Base-by-base conservation (phyloP, 1,284 basidiomycete species). In the Sanghuangporus baumii region DNA sequence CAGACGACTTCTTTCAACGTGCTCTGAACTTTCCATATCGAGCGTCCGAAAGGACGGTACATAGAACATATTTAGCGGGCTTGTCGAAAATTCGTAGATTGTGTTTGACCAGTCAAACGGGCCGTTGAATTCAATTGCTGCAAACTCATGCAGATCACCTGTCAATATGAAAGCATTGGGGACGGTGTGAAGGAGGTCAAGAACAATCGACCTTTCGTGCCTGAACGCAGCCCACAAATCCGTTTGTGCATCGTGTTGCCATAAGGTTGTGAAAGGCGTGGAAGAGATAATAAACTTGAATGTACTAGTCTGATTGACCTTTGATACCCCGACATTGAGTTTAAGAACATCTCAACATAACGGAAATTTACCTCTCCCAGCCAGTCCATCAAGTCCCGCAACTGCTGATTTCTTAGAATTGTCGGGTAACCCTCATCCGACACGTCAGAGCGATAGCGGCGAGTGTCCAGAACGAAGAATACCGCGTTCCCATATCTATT, bases 261-360 rank as follows among this genome's bases (percentile, higher is more conserved):
- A 93, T 16, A 93, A 80, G 0, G 83, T 84, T 47, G 88, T 91
- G 74, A 94, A 88, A 0, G 91, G 91, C 3, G 93, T 88, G 8
- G 87, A 89, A 11, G 84, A 82, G 23, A 90, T 82, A 61, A 94
- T 79, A 71, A 94, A 93, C 74, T 93, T 93, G 82, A 91, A 93
- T 0, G 88, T 85, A 3, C 85, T 79, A 0, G 91, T 93, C 60
- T 77, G 72, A 74, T 94, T 93, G 54, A 87, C 87, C 81, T 86
- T 40, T 43, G 51, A n/a, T 23, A 26, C 41, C 2, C 26, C 26
- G 26, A 5, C 26, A 18, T n/a, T 7, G 16, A 26, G 23, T 1
- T 46, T n/a, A 6, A 7, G 46, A 50, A 23, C 59, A 57, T 26
- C 41, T 31, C 52, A 46, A 54, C 26, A 40, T 48, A 43, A 46